Evolutionary conservation across 805 yeast genomes (phyloP), one percentile per base, ranked within the genome.

Genomic region (Ogataea degrootiae): DNA sequence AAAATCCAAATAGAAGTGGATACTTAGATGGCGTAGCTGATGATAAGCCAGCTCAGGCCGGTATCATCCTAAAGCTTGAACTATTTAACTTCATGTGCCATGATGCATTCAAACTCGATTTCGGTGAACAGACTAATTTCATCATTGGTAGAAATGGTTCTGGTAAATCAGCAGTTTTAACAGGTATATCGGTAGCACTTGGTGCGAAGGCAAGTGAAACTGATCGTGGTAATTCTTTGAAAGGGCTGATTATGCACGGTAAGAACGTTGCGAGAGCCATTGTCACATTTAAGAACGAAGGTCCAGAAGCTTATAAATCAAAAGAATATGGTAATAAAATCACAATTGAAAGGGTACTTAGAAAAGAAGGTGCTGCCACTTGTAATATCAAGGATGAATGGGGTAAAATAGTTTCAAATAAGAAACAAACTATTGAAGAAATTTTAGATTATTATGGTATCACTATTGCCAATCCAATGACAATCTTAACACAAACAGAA

Each of bases 131-230:
- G 45, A 73, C 91, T 55, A 91, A 91, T 63, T 86, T 91, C 60
- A 87, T 91, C 47, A 84, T 87, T 37, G 98, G 98, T 19, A 74
- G 85, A 47, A 91, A 91, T 60, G 98, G 98, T 2, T 82, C 91
- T 36, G 98, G 98, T 31, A 91, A 91, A 61, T 79, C 88, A 61
- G 96, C 97, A 1, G 76, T 91, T 17, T 68, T 91, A 49, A 89
- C 97, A 0, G 97, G 96, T 0, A 80, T 91, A 1, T 81, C 91
- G 7, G 83, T 89, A 5, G 92, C 96, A 2, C 66, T 92, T 2
- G 97, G 97, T 19, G 94, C 95, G 1, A 85, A 83, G 56, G 97
- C 97, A 1, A 73, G 82, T 19, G 88, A 82, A 43, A 92, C 99
- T 0, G 87, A 85, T 59, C 77, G 99, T 63, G 97, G 96, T 6